phyloP scores from a whole-genome alignment of 805 yeast genomes.

The Lipomyces sp. region DNA sequence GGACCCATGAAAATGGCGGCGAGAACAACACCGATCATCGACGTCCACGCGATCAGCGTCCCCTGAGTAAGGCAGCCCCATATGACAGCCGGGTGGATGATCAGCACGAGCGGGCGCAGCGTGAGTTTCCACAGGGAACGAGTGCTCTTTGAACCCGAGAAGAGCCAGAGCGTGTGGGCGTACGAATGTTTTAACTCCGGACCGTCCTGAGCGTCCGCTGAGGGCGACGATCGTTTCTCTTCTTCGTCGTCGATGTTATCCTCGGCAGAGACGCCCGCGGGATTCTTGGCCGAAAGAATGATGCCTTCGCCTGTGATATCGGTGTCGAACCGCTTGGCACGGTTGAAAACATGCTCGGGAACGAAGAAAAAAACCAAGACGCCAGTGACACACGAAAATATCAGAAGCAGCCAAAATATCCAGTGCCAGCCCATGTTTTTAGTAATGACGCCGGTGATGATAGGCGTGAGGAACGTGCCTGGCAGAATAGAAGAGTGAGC shows the following conservation, averaged over 20 bases:
- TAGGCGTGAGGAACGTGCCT: constrained; percentile 24
- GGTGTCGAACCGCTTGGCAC: constrained; percentile 16
- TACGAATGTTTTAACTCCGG: constrained; percentile 6
- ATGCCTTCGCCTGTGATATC: constrained; percentile 18
- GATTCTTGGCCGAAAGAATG: neutral
- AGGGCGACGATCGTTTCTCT: neutral
- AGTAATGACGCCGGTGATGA: constrained; percentile 23
- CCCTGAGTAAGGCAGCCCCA: constrained; percentile 28
- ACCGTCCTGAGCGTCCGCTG: neutral
- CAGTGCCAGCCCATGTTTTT: constrained; percentile 27
- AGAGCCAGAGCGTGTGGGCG: constrained; percentile 15
- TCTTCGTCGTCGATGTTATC: neutral
- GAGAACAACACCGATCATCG: constrained; percentile 26
- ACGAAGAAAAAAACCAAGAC: constrained; percentile 22
- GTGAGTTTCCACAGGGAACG: constrained; percentile 24
- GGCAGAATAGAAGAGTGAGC: neutral
- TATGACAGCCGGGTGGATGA: constrained; percentile 21
- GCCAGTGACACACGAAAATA: constrained; percentile 19
- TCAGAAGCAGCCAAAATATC: constrained; percentile 24
- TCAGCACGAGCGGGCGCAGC: constrained; percentile 25
- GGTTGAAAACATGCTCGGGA: constrained; percentile 23
- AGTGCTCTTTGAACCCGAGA: constrained; percentile 21
- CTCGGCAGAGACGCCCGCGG: constrained; percentile 1
- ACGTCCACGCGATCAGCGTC: constrained; percentile 29
- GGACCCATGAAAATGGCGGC: constrained; percentile 29